Evolutionary conservation across 805 yeast genomes (phyloP).

Genomic region (Tetrapisispora nanseiensis): DNA sequence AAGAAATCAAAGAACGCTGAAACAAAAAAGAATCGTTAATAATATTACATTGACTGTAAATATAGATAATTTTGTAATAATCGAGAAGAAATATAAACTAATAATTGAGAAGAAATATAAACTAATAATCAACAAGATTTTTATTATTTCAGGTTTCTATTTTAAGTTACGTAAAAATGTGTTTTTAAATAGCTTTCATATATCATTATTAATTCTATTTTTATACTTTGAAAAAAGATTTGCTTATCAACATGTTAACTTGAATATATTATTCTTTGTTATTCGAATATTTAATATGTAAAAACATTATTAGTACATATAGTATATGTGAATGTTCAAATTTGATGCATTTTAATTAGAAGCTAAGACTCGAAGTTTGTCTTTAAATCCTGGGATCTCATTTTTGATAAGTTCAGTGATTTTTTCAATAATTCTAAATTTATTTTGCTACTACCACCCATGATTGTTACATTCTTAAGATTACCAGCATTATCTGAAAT

Average conservation of each 20-base stretch:
- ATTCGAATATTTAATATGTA: too few relatives aligned
- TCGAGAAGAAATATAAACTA: neutral
- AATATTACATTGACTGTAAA: neutral
- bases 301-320: too few relatives aligned
- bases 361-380: too few relatives aligned
- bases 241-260: too few relatives aligned
- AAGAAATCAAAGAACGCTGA: slow-evolving; percentile 24
- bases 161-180: neutral
- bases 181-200: neutral
- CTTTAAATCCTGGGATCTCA: slow-evolving; percentile 39
- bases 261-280: too few relatives aligned
- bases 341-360: too few relatives aligned
- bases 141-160: too few relatives aligned
- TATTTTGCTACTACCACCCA: slow-evolving; percentile 41
- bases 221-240: too few relatives aligned
- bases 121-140: too few relatives aligned
- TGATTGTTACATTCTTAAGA: slow-evolving; percentile 37
- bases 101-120: neutral
- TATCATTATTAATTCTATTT: too few relatives aligned
- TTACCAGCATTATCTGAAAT: slow-evolving; percentile 22
- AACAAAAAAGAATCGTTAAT: slow-evolving; percentile 1
- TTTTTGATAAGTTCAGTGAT: slow-evolving; percentile 39
- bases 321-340: too few relatives aligned
- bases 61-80: too few relatives aligned
- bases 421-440: slow-evolving; percentile 37